Conservation (phyloP, 2,329 filamentous ascomycete species). For the Pleurostoma richardsiae region DNA sequence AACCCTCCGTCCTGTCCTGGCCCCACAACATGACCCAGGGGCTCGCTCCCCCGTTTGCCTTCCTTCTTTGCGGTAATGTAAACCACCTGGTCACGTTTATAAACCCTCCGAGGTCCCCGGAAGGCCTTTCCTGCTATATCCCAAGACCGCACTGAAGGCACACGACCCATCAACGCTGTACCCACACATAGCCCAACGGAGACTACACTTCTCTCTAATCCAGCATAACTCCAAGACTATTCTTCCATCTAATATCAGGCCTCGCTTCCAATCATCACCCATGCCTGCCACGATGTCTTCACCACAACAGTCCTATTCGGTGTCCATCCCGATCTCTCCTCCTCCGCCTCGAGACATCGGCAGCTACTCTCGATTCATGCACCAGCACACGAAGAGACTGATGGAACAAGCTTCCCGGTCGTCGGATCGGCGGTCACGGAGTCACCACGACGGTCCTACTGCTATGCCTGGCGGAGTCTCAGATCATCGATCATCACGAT, state of each 20-base stretch:
- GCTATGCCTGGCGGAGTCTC: constrained; percentile 19
- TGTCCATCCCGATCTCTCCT: constrained; percentile 14
- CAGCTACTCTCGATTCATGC: constrained; percentile 55
- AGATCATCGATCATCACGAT: neutral
- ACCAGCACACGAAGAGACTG: constrained; percentile 60
- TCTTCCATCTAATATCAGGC: too few relatives aligned
- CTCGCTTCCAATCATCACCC: neutral
- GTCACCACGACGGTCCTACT: constrained; percentile 8
- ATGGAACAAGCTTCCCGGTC: constrained; percentile 53
- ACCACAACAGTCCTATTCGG: constrained; percentile 12
- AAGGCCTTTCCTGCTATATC: neutral
- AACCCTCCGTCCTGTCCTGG: constrained; percentile 1
- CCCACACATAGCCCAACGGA: too few relatives aligned
- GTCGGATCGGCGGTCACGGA: constrained; percentile 25
- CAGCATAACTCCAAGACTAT: too few relatives aligned
- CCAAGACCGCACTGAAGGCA: too few relatives aligned
- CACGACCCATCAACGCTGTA: too few relatives aligned
- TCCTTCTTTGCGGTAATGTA: neutral
- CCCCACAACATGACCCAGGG: neutral
- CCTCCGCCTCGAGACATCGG: constrained; percentile 20
- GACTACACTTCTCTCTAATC: too few relatives aligned
- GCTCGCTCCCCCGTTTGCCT: neutral
- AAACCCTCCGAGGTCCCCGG: neutral
- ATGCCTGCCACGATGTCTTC: constrained; percentile 13
- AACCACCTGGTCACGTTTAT: neutral